Evolutionary conservation across 2,329 filamentous ascomycete species (phyloP).

Genomic region (Nakataea oryzae): DNA sequence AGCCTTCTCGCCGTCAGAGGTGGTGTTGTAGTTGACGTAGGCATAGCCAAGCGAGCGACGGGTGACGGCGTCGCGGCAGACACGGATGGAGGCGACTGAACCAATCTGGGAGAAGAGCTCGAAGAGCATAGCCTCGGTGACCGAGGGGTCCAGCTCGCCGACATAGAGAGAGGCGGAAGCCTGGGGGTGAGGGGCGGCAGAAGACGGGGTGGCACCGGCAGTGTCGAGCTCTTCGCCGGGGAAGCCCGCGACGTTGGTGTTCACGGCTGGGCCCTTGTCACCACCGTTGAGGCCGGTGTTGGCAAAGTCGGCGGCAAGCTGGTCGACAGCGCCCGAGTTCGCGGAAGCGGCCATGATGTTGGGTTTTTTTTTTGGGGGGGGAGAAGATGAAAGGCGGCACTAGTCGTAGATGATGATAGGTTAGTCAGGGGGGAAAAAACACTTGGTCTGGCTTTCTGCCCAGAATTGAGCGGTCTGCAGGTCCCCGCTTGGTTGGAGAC

Average conservation of each 20-base stretch:
- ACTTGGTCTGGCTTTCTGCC: background rate
- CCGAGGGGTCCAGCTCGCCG: conserved; percentile 92
- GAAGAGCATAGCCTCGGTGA: conserved; percentile 99
- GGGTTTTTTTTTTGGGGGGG: conserved; percentile 7
- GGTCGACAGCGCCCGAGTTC: conserved; percentile 56
- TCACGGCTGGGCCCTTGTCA: conserved; percentile 58
- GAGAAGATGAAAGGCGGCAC: background rate
- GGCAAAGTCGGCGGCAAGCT: conserved; percentile 69
- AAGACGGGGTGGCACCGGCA: conserved; percentile 60
- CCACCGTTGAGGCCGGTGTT: conserved; percentile 60
- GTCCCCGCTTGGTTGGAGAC: background rate
- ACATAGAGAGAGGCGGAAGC: conserved; percentile 98
- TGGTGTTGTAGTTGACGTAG: conserved; percentile 99
- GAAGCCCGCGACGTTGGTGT: conserved; percentile 57
- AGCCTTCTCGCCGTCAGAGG: conserved; percentile 90
- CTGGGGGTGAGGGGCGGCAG: conserved; percentile 68
- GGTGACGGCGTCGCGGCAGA: conserved; percentile 97
- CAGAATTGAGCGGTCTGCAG: background rate
- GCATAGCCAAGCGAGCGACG: conserved; percentile 97
- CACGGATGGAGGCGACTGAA: conserved; percentile 96
- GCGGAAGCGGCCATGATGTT: conserved; percentile 51
- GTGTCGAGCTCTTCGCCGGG: conserved; percentile 49
- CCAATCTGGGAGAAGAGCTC: conserved; percentile 99
- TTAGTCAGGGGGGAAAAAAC: background rate
- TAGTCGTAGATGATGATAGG: background rate